phyloP scores from a whole-genome alignment of 495 filamentous ascomycete species.

The Beverwykella pulmonaria region DNA sequence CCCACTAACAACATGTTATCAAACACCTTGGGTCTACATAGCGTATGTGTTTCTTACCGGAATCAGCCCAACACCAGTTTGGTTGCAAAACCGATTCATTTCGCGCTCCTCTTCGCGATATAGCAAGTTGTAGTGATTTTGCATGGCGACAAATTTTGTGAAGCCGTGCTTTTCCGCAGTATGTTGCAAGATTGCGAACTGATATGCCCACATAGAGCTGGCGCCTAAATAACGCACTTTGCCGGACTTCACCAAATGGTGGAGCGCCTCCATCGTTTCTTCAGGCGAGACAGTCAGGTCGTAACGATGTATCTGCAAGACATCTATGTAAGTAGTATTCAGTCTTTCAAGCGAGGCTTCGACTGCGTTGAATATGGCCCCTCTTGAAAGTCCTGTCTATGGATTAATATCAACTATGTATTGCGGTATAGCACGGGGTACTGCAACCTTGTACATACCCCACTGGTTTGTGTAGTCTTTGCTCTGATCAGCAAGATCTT shows the following conservation, averaged over 20 bases:
- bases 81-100: slow-evolving; percentile 59
- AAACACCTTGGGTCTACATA: no score
- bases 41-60: no score
- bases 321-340: slow-evolving; percentile 63
- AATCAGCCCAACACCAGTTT: no score
- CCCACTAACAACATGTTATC: no score
- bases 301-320: slow-evolving; percentile 70
- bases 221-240: slow-evolving; percentile 74
- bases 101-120: slow-evolving; percentile 79
- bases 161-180: slow-evolving; percentile 60
- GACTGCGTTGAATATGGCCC: slow-evolving; percentile 63
- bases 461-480: slow-evolving; percentile 5
- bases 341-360: slow-evolving; percentile 63
- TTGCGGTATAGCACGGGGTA: no score
- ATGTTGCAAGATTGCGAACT: slow-evolving; percentile 67
- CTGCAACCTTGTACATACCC: neutral
- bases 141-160: slow-evolving; percentile 78
- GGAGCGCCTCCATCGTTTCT: slow-evolving; percentile 67
- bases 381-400: slow-evolving; percentile 15
- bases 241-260: slow-evolving; percentile 65
- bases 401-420: no score
- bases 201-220: slow-evolving; percentile 66
- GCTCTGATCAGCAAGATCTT: slow-evolving; percentile 2
- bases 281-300: slow-evolving; percentile 56
- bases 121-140: slow-evolving; percentile 71